phyloP scores from a whole-genome alignment of 148 eudicot species.

The Hydrangea macrophylla region DNA sequence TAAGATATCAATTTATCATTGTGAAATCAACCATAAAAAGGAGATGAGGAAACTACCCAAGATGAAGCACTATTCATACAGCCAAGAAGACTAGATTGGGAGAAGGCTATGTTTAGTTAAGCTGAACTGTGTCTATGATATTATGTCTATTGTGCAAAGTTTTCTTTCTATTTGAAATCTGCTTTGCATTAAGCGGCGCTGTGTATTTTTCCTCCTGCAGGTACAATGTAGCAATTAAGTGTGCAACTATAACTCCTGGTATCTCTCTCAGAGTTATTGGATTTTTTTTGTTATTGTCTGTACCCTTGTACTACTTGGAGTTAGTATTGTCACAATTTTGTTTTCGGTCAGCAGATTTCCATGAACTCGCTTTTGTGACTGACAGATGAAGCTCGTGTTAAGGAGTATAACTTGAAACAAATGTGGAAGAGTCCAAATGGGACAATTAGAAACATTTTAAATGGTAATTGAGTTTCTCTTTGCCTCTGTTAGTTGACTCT shows the following conservation, averaged over 20 bases:
- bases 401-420: constrained; percentile 57
- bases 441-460: constrained; percentile 72
- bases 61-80: too few species aligned
- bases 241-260: constrained; percentile 89
- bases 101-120: too few species aligned
- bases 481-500: not conserved
- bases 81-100: too few species aligned
- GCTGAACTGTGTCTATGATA: not conserved
- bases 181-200: too few species aligned
- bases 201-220: too few species aligned
- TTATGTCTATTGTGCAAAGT: not conserved
- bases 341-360: not conserved
- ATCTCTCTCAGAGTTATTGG: not conserved
- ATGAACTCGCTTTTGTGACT: not conserved
- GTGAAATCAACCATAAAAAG: too few species aligned
- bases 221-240: constrained; percentile 82
- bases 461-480: constrained; percentile 41
- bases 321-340: not conserved
- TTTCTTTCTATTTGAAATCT: constrained; percentile 5
- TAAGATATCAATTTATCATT: too few species aligned
- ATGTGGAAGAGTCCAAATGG: constrained; percentile 93
- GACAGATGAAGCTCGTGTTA: constrained; percentile 67
- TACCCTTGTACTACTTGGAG: not conserved
- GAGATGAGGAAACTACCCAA: too few species aligned
- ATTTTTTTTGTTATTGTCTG: not conserved